Evolutionary conservation across 371 early-diverging fungal species (phyloP).

Genomic region (Mortierella sp.): DNA sequence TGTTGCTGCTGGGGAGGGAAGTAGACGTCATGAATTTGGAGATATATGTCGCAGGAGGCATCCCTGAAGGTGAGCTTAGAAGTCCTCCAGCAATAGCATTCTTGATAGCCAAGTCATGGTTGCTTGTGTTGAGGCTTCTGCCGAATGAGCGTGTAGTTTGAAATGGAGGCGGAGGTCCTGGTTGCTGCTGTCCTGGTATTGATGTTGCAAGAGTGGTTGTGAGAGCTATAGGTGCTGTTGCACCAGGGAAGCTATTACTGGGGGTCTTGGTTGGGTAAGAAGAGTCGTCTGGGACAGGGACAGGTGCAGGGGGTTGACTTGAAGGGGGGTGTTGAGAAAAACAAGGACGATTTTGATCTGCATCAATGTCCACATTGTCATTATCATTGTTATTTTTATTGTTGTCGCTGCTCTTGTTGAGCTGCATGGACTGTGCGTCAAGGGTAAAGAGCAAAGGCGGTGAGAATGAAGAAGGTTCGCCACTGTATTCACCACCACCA

Average conservation of each 20-base stretch:
- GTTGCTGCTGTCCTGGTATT: neutral
- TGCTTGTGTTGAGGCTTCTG: neutral
- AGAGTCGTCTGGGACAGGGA: neutral
- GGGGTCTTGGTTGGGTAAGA: neutral
- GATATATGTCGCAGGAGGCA: conserved; percentile 16
- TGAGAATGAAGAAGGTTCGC: neutral
- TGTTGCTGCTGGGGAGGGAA: conserved; percentile 10
- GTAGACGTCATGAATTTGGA: conserved; percentile 17
- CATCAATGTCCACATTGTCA: neutral
- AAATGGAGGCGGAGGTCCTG: neutral
- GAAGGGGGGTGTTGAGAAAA: neutral
- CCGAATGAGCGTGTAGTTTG: neutral
- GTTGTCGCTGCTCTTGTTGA: neutral
- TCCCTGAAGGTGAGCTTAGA: conserved; percentile 19
- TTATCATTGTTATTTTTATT: neutral
- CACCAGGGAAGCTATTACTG: neutral
- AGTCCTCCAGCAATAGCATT: conserved; percentile 24
- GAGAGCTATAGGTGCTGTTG: neutral
- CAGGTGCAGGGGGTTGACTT: neutral
- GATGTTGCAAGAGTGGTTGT: neutral
- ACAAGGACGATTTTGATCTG: neutral
- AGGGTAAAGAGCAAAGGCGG: conserved; percentile 9
- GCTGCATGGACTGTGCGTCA: conserved; percentile 4
- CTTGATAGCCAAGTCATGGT: conserved; percentile 11
- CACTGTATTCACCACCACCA: neutral